Evolutionary conservation across 2,329 filamentous ascomycete species (phyloP).

Genomic region (Rhynchosporium secalis): DNA sequence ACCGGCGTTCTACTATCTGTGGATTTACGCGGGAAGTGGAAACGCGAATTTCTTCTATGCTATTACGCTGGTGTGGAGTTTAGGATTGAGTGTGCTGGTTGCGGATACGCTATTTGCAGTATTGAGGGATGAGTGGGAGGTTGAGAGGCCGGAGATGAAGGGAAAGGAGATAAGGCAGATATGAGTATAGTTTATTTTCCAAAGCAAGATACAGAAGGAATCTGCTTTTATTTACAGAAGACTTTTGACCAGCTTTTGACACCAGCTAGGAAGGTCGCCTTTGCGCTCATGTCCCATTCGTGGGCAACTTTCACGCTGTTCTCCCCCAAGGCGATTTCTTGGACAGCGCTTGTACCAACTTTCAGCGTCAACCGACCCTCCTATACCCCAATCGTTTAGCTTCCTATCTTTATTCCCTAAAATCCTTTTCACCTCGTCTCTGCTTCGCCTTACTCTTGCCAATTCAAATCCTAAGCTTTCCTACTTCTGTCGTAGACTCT

Average conservation of each 20-base stretch:
- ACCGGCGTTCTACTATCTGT: constrained; percentile 93
- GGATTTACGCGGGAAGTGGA: constrained; percentile 96
- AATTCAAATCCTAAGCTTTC: no score
- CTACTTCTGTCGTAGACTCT: no score
- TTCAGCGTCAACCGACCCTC: no score
- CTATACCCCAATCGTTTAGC: no score
- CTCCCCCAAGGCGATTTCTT: no score
- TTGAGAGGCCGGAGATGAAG: constrained; percentile 83
- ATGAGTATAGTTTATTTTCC: constrained; percentile 25
- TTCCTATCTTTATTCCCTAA: no score
- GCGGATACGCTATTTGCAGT: constrained; percentile 87
- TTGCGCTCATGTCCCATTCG: no score
- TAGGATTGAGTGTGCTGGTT: constrained; percentile 83
- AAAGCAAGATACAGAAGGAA: not conserved
- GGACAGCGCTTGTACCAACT: no score
- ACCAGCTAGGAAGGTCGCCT: not conserved
- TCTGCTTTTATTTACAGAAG: not conserved
- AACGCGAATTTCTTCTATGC: constrained; percentile 99
- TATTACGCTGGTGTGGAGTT: constrained; percentile 96
- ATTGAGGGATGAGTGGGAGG: constrained; percentile 89
- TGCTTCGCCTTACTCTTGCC: no score
- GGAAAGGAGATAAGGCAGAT: constrained; percentile 70
- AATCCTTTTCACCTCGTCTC: no score
- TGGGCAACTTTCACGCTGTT: no score
- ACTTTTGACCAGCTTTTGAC: not conserved